phyloP scores from a whole-genome alignment of 257 asterid genomes.

The Solanum infundibuliforme region DNA sequence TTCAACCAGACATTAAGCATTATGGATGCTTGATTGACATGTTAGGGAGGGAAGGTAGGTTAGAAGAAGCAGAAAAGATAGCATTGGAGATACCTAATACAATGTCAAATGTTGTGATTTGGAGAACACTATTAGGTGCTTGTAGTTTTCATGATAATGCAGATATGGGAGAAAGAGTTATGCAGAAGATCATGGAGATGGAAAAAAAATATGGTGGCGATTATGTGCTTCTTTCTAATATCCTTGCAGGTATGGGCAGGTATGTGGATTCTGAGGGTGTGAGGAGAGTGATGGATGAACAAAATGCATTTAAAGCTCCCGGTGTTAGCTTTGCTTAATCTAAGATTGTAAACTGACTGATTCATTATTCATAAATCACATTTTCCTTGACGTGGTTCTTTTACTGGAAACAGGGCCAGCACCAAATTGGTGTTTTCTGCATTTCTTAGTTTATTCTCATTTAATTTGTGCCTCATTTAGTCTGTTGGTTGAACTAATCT shows the following conservation, averaged over 20 bases:
- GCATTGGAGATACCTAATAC: slow-evolving; percentile 37
- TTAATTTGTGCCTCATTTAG: not conserved
- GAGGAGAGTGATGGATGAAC: slow-evolving; percentile 42
- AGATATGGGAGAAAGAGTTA: slow-evolving; percentile 56
- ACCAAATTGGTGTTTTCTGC: not conserved
- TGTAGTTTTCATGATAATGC: slow-evolving; percentile 62
- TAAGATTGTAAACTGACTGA: not conserved
- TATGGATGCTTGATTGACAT: slow-evolving; percentile 57
- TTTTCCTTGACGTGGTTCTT: not conserved
- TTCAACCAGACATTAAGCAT: slow-evolving; percentile 48
- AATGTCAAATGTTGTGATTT: slow-evolving; percentile 35
- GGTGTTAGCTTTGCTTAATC: slow-evolving; percentile 35
- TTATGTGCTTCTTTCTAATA: slow-evolving; percentile 65
- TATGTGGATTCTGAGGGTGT: slow-evolving; percentile 51
- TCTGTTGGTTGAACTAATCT: not conserved
- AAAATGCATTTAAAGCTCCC: slow-evolving; percentile 35
- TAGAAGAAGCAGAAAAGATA: slow-evolving; percentile 68
- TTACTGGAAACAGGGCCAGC: not conserved
- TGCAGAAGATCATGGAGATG: slow-evolving; percentile 38
- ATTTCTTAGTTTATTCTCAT: not conserved
- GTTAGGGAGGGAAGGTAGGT: slow-evolving; percentile 78
- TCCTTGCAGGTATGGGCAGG: slow-evolving; percentile 51
- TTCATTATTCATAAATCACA: not conserved
- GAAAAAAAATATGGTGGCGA: slow-evolving; percentile 66
- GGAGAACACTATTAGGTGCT: slow-evolving; percentile 78